phyloP scores from a whole-genome alignment of 768 basidiomycete species.

The Naematelia aurantialba region DNA sequence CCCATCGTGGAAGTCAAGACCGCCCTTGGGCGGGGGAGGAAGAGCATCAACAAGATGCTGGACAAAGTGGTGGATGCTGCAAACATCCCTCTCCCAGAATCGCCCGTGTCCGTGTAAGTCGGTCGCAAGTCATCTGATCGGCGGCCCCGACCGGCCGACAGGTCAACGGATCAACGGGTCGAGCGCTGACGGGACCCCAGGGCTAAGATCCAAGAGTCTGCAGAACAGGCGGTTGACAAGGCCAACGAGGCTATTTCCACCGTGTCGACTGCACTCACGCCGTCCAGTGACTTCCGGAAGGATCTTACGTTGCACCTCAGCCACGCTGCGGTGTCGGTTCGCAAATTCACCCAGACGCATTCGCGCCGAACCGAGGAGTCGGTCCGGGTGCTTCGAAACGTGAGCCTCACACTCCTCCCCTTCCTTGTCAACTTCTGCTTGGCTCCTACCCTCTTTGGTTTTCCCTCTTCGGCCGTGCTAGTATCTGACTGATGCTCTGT shows the following conservation, averaged over 20 bases:
- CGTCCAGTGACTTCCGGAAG: slow-evolving; percentile 3
- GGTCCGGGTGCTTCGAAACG: slow-evolving; percentile 29
- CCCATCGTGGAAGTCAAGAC: slow-evolving; percentile 13
- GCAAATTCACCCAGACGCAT: not conserved
- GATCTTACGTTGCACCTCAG: slow-evolving; percentile 6
- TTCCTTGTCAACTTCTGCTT: not conserved
- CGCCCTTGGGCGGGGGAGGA: slow-evolving; percentile 19
- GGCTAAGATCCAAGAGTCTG: slow-evolving; percentile 13
- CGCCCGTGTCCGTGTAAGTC: slow-evolving; percentile 29
- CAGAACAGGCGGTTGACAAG: not conserved
- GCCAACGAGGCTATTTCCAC: slow-evolving; percentile 17
- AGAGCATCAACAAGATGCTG: slow-evolving; percentile 34
- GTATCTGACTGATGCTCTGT: slow-evolving; percentile 1
- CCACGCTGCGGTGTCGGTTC: not conserved
- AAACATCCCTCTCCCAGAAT: slow-evolving; percentile 36
- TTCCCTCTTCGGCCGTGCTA: not conserved
- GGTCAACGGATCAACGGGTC: too few relatives aligned
- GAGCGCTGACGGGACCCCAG: too few relatives aligned
- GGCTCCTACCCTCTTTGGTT: not conserved
- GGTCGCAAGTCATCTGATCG: too few relatives aligned
- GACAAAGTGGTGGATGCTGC: slow-evolving; percentile 37
- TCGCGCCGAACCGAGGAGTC: not conserved
- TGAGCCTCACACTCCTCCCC: slow-evolving; percentile 6
- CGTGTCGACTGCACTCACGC: slow-evolving; percentile 13
- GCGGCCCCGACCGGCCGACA: too few relatives aligned